Evolutionary conservation across 306 rosid species (phyloP).

Genomic region (Pyrus betulifolia): DNA sequence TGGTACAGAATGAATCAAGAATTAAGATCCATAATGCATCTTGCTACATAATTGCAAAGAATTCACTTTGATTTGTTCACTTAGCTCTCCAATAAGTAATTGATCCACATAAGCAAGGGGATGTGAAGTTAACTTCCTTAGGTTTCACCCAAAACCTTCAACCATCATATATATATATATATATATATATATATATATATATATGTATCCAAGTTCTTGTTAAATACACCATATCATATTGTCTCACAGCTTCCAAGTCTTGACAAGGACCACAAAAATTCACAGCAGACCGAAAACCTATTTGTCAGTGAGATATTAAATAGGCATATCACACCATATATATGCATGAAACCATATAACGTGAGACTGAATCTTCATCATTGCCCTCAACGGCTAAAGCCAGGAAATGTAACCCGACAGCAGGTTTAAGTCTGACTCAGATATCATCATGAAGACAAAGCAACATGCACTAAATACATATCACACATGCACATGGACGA

Average conservation of each 20-base stretch:
- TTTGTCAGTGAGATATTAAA: not conserved
- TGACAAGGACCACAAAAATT: not conserved
- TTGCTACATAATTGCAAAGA: not conserved
- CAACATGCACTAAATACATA: not conserved
- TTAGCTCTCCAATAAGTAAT: not conserved
- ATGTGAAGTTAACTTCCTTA: not conserved
- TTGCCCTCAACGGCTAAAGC: not conserved
- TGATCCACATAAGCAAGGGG: not conserved
- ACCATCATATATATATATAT: not conserved
- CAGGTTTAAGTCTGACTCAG: not conserved
- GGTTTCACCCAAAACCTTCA: not conserved
- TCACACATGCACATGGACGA: not conserved
- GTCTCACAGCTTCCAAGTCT: not conserved
- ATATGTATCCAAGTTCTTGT: not conserved
- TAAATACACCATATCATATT: not conserved
- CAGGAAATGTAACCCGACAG: not conserved
- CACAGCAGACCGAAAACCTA: not conserved
- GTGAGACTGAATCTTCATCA: not conserved
- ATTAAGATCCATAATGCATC: not conserved
- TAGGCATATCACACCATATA: not conserved
- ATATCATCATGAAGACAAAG: not conserved
- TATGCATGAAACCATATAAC: not conserved
- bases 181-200: too few relatives aligned
- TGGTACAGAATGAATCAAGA: not conserved
- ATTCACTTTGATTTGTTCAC: not conserved